A percentile compares a stretch with the other conserved stretches of the same genome.
phyloP scores from a whole-genome alignment of 1,139 yeast genomes.

The Yamadazyma membranifaciens region DNA sequence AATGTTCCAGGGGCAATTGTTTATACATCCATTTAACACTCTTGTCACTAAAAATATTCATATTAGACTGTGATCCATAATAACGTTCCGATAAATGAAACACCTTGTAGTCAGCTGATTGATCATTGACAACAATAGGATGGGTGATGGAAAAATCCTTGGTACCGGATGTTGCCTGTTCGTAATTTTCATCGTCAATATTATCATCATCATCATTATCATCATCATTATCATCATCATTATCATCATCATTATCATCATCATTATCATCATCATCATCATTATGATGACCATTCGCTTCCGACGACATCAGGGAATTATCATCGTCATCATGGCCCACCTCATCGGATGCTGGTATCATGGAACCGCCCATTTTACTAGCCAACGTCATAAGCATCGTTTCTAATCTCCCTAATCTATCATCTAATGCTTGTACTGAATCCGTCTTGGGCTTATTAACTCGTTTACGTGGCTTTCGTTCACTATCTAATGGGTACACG shows the following conservation, averaged over 20 bases:
- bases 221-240: background rate
- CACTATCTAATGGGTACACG: slow-evolving; percentile 16
- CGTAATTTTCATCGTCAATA: background rate
- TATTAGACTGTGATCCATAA: slow-evolving; percentile 20
- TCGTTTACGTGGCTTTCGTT: slow-evolving; percentile 16
- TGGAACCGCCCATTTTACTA: slow-evolving; percentile 8
- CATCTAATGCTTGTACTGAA: slow-evolving; percentile 10
- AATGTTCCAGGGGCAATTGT: slow-evolving; percentile 12
- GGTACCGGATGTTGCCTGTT: background rate
- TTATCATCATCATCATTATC: background rate
- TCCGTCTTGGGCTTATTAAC: slow-evolving; percentile 6
- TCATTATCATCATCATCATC: background rate
- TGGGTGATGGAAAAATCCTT: slow-evolving; percentile 2
- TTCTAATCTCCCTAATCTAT: slow-evolving; percentile 13
- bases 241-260: background rate
- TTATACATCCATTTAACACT: slow-evolving; percentile 17
- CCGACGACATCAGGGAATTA: background rate
- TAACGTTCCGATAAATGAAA: slow-evolving; percentile 12
- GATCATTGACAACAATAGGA: background rate
- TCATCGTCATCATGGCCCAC: background rate
- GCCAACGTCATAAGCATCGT: slow-evolving; percentile 10
- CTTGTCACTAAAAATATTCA: slow-evolving; percentile 18
- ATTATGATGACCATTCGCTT: no score
- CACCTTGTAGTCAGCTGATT: background rate
- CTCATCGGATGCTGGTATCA: no score